Evolutionary conservation across 1,139 yeast genomes (phyloP), one percentile per base, ranked within the genome.

Genomic region (Blastobotrys arbuscula): DNA sequence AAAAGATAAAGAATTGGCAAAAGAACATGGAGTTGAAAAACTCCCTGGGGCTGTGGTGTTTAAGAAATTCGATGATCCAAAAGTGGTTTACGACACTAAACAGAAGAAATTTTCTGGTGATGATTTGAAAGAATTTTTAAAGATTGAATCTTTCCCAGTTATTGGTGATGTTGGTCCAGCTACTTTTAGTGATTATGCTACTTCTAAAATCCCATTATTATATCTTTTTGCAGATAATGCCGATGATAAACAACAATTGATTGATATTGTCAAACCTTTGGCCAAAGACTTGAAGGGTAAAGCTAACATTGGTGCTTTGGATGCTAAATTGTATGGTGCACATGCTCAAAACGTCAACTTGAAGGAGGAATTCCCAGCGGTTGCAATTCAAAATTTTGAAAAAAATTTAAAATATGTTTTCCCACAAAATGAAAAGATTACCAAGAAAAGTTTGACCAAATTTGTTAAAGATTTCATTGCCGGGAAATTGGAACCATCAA

Each of bases 261-360:
- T 72, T 49, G 73, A 75, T 40, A 65, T 71, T 45, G 76, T 90
- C 64, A 70, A 65, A 55, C 76, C 79, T 51, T 71, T 86, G 64
- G 95, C 90, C 59, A 82, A 82, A 70, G 72, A 78, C 65, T 73
- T 77, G 72, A 81, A 90, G 75, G 96, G 96, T 59, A 76, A 79
- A 66, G 68, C 90, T 59, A 86, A 85, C 74, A 82, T 94, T 67
- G 97, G 86, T 58, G 90, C 89, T 66, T 76, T 92, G 62, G 94
- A 92, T 64, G 95, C 96, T 51, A 65, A 73, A 52, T 73, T 74
- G 63, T 94, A 72, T 65, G 97, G 97, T 58, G 81, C 79, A 71
- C 97, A 92, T 65, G 97, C 97, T 52, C 85, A 79, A 62, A 80
- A 83, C 67, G 78, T 92, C 68, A 89, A 85, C 76, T 81, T 92